Conservation (phyloP, 2,329 filamentous ascomycete genomes). For the Ophiostoma tasmaniense region DNA sequence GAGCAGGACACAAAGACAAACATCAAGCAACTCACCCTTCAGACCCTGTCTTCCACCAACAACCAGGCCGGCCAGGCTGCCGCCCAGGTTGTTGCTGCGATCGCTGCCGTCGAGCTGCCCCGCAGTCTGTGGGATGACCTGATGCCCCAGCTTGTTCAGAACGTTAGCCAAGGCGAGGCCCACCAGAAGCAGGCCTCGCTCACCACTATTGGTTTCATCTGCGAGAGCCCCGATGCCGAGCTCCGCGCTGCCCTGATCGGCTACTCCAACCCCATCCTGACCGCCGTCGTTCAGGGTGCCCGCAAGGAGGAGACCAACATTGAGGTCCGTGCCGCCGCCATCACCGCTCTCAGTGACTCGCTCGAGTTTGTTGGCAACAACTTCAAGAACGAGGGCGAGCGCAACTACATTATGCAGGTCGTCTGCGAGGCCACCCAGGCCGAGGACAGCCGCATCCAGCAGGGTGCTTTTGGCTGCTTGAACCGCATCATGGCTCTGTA, state of each 20-base stretch:
- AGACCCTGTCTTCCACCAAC: slow-evolving; percentile 74
- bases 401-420: slow-evolving; percentile 99
- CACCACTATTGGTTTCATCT: slow-evolving; percentile 96
- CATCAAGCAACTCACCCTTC: slow-evolving; percentile 84
- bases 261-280: slow-evolving; percentile 96
- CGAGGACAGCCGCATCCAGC: slow-evolving; percentile 81
- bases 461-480: slow-evolving; percentile 90
- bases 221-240: slow-evolving; percentile 86
- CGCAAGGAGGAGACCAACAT: slow-evolving; percentile 89
- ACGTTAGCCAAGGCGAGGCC: slow-evolving; percentile 77
- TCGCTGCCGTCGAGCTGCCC: slow-evolving; percentile 90
- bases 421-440: slow-evolving; percentile 98
- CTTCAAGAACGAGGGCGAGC: slow-evolving; percentile 97
- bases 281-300: slow-evolving; percentile 93
- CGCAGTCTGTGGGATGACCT: slow-evolving; percentile 89
- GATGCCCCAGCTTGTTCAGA: slow-evolving; percentile 81
- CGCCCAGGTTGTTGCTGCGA: slow-evolving; percentile 89
- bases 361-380: slow-evolving; percentile 97
- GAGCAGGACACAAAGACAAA: slow-evolving; percentile 72
- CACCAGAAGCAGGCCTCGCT: slow-evolving; percentile 91
- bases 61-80: slow-evolving; percentile 77
- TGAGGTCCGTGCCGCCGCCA: slow-evolving; percentile 86
- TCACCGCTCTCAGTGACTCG: slow-evolving; percentile 89
- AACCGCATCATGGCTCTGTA: slow-evolving; percentile 99
- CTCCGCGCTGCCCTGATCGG: slow-evolving; percentile 70